Base-by-base conservation (phyloP, 345 rosid species). In the Heritiera littoralis region DNA sequence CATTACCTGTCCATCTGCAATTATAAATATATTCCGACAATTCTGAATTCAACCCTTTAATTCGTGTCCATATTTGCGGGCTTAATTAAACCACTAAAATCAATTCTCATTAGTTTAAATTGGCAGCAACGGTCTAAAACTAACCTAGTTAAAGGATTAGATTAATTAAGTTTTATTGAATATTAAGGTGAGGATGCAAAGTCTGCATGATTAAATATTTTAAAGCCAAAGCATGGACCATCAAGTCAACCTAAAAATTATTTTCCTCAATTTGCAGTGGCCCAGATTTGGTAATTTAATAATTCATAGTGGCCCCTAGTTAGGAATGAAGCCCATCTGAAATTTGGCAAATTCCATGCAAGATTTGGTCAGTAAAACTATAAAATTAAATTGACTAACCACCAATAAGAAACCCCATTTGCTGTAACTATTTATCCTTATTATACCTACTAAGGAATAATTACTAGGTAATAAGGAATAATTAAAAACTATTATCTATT, bases 181-280 rank as follows among this genome's bases (percentile, higher is more conserved):
- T 10, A 35, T 35, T 35, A 20, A 46, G 43, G 38, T 11, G 5
- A 58, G 66, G 48, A 20, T 43, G 61, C 48, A 20, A 41, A 18
- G 77, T 41, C 13, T 40, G 67, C 51, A 10, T 58, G 54, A 56
- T 41, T 41, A 41, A 58, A 58, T 56, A 74, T 41, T 41, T 41
- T 58, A 40, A 38, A 41, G 28, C 18, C 52, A 43, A 6, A 74
- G 70, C 64, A 72, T 64, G 60, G 60, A 20, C 60, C 72, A 76
- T 61, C 81, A 38, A 49, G 38, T 59, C 69, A 46, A 70, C 35
- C 17, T 58, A n/a, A 1, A 71, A 14, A 28, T 70, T 48, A 61
- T 54, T 32, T 54, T 10, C 38, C 35, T 18, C 43, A 61, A 75
- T 43, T 54, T 14, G 12, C 15, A 30, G 59, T 52, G 60, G 60